phyloP scores from a whole-genome alignment of 805 yeast genomes.

The Brettanomyces custersianus region DNA sequence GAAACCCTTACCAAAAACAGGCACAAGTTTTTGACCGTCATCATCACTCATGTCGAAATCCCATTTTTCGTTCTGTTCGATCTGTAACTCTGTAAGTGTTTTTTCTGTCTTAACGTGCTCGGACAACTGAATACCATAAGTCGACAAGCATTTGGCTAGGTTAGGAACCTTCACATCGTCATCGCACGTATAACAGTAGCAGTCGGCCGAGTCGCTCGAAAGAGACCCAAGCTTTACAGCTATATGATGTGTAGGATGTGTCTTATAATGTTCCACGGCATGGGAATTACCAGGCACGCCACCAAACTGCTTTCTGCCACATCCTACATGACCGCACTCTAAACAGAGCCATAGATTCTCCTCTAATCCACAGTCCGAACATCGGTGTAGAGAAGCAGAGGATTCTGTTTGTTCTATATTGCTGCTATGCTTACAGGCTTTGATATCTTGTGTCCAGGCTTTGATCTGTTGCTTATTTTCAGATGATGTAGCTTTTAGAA shows the following conservation, averaged over 20 bases:
- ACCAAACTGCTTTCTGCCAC: conserved; percentile 94
- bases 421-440: conserved; percentile 69
- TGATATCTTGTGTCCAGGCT: conserved; percentile 87
- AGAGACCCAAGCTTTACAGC: conserved; percentile 90
- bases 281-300: conserved; percentile 92
- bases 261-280: conserved; percentile 64
- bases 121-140: conserved; percentile 60
- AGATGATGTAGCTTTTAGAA: conserved; percentile 51
- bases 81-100: conserved; percentile 76
- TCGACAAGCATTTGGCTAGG: conserved; percentile 35
- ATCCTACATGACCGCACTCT: conserved; percentile 83
- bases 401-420: conserved; percentile 34
- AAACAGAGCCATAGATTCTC: conserved; percentile 91
- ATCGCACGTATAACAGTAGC: conserved; percentile 81
- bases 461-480: conserved; percentile 59
- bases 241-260: conserved; percentile 51
- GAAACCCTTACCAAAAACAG: conserved; percentile 65
- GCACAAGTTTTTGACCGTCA: conserved; percentile 53
- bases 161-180: conserved; percentile 80
- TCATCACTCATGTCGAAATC: conserved; percentile 75
- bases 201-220: conserved; percentile 70
- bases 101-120: conserved; percentile 70
- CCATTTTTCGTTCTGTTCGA: conserved; percentile 91
- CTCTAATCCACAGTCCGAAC: conserved; percentile 51
- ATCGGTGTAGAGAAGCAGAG: conserved; percentile 31